Evolutionary conservation across 164 flowering plant genomes (phyloP).

Genomic region (Sedum album): DNA sequence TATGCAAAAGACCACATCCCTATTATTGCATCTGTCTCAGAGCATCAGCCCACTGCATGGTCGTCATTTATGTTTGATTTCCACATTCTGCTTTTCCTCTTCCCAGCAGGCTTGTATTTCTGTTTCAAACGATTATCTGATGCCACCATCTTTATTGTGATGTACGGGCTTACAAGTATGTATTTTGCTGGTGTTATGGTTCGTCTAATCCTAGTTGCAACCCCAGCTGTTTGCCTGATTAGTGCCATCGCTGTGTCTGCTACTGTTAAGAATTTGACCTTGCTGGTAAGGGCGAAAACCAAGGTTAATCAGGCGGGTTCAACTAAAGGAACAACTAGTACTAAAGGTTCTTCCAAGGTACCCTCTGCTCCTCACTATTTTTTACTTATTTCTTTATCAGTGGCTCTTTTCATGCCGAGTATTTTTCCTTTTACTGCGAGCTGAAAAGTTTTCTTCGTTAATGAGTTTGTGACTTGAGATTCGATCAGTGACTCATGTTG

Average conservation of each 20-base stretch:
- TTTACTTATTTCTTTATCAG: not conserved
- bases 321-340: constrained; percentile 34
- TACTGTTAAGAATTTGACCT: constrained; percentile 81
- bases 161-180: constrained; percentile 98
- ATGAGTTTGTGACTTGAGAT: not conserved
- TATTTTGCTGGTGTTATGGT: constrained; percentile 99
- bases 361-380: not conserved
- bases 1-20: constrained; percentile 99
- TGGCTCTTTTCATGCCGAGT: not conserved
- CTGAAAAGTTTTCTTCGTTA: not conserved
- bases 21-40: constrained; percentile 96
- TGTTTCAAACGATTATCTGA: constrained; percentile 96
- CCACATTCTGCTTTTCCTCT: constrained; percentile 86
- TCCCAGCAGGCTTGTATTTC: constrained; percentile 95
- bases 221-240: constrained; percentile 96
- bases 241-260: constrained; percentile 99
- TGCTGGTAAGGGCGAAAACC: constrained; percentile 44
- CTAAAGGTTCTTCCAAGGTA: constrained; percentile 72
- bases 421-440: not conserved
- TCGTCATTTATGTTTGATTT: constrained; percentile 99
- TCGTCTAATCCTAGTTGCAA: constrained; percentile 94
- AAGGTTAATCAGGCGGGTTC: constrained; percentile 43
- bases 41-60: constrained; percentile 99
- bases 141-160: constrained; percentile 91
- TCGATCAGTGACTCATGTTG: no score